Percentiles rank a stretch among this genome's conserved stretches.
These are phyloP conservation scores for Geotrichum klebahnii DNA, from an alignment of 1,139 yeast genomes.

Conservation along the genomic window DNA sequence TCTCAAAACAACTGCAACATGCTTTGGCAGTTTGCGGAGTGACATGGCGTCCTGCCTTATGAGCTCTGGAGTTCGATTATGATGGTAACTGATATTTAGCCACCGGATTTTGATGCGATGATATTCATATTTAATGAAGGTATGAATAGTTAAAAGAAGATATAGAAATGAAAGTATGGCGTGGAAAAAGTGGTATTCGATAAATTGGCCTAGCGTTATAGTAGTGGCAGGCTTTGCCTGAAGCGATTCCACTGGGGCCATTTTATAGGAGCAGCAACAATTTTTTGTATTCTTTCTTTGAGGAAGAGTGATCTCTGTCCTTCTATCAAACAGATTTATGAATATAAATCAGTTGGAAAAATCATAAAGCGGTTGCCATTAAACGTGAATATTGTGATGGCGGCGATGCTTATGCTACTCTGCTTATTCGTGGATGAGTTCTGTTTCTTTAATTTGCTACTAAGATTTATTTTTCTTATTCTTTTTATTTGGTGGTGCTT, in stretches of 20 bases:
- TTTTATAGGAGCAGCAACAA: neutral
- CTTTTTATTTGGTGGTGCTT: too few relatives aligned
- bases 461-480: too few relatives aligned
- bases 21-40: conserved; percentile 70
- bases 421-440: too few relatives aligned
- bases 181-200: conserved; percentile 6
- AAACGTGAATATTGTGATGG: too few relatives aligned
- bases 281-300: neutral
- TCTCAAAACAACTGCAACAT: conserved; percentile 67
- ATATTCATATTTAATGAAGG: conserved; percentile 32
- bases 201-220: neutral
- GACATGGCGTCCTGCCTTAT: conserved; percentile 77
- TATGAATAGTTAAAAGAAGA: neutral
- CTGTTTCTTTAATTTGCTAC: too few relatives aligned
- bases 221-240: too few relatives aligned
- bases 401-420: too few relatives aligned
- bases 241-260: neutral
- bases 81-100: conserved; percentile 66
- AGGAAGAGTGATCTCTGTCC: too few relatives aligned
- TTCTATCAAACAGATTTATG: too few relatives aligned
- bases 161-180: conserved; percentile 7
- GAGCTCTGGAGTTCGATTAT: conserved; percentile 78
- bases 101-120: conserved; percentile 56
- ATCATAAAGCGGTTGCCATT: too few relatives aligned
- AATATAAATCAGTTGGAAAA: too few relatives aligned